A percentile compares a stretch with the other conserved stretches of the same genome.
phyloP scores from a whole-genome alignment of 2,329 filamentous ascomycete genomes.

The Fusarium sp. region DNA sequence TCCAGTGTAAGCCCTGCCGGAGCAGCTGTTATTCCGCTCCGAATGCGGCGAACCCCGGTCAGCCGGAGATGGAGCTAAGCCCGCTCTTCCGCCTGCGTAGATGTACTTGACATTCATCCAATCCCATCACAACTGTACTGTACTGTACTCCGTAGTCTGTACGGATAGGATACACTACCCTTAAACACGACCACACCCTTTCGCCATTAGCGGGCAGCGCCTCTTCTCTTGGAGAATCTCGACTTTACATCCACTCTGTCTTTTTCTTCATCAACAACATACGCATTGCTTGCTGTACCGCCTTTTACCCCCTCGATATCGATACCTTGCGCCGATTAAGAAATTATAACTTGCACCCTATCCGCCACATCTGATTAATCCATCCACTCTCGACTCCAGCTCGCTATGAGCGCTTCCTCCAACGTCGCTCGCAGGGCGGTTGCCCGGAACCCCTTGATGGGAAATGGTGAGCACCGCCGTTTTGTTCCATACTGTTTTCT shows the following conservation, averaged over 20 bases:
- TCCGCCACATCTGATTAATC: conserved; percentile 20
- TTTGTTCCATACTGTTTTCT: conserved; percentile 8
- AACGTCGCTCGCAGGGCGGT: conserved; percentile 68
- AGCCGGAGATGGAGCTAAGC: conserved; percentile 42
- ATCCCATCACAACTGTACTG: conserved; percentile 41
- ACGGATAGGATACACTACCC: no score
- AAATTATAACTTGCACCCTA: conserved; percentile 20
- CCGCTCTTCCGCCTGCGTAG: conserved; percentile 45
- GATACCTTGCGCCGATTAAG: conserved; percentile 22
- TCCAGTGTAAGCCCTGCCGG: conserved; percentile 19
- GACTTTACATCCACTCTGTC: conserved; percentile 46
- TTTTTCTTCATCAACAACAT: conserved; percentile 44
- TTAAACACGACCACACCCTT: conserved; percentile 34
- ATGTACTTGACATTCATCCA: conserved; percentile 32
- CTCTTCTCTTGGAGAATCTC: conserved; percentile 43
- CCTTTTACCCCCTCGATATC: conserved; percentile 14
- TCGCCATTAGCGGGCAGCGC: conserved; percentile 42
- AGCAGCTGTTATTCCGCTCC: conserved; percentile 11
- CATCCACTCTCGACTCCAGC: conserved; percentile 26
- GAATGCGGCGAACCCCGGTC: conserved; percentile 39
- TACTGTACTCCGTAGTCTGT: background rate
- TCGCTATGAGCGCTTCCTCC: conserved; percentile 69
- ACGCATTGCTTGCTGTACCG: conserved; percentile 21
- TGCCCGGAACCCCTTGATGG: conserved; percentile 65
- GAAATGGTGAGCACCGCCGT: conserved; percentile 58